phyloP scores from a whole-genome alignment of 345 rosid genomes.

The Hibiscus mutabilis region DNA sequence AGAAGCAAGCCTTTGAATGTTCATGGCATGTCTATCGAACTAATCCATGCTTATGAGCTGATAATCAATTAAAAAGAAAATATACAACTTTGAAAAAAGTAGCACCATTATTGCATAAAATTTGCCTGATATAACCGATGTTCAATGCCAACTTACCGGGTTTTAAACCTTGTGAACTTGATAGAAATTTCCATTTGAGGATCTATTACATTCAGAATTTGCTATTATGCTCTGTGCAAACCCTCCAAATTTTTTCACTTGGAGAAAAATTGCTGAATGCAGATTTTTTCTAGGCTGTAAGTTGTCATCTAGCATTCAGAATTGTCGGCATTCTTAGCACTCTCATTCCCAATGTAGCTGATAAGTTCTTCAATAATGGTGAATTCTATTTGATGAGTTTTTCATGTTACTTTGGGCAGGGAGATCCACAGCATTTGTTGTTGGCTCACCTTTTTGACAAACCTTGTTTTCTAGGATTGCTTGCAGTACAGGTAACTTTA shows the following conservation, averaged over 20 bases:
- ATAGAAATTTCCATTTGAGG: neutral
- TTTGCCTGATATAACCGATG: neutral
- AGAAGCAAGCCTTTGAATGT: constrained; percentile 1
- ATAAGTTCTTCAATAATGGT: neutral
- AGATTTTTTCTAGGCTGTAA: neutral
- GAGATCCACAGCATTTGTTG: constrained; percentile 70
- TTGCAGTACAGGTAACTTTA: constrained; percentile 63
- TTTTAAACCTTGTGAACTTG: neutral
- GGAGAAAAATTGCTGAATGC: neutral
- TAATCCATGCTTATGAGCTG: neutral
- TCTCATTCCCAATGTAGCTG: neutral
- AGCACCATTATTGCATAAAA: neutral
- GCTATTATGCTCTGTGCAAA: neutral
- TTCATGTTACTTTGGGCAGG: constrained; percentile 36
- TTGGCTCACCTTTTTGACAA: constrained; percentile 94
- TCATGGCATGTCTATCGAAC: neutral
- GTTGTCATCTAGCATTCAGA: neutral
- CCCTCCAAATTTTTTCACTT: neutral
- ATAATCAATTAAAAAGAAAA: neutral
- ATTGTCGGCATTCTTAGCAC: neutral
- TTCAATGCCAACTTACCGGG: neutral
- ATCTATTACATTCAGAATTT: neutral
- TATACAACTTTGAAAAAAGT: neutral
- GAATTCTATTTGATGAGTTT: constrained; percentile 15
- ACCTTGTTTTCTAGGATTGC: constrained; percentile 93